These are phyloP conservation scores for Oryza australiensis DNA, from an alignment of 176 grass and related monocot species.

Conservation along the genomic window DNA sequence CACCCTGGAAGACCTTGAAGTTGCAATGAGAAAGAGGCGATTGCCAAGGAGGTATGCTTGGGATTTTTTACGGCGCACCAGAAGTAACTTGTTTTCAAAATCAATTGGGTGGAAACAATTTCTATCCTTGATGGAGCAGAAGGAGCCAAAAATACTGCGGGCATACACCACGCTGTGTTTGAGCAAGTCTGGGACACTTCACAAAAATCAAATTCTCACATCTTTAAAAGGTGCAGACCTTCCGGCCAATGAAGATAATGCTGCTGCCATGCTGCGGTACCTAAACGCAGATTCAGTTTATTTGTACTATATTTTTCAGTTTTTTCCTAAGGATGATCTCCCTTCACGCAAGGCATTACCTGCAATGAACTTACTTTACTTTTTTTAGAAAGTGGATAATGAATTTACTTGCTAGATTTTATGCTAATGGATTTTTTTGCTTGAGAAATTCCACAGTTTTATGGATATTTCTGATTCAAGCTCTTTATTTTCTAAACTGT, in stretches of 20 bases:
- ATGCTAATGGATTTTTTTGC: neutral
- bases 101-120: constrained; percentile 98
- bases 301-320: neutral
- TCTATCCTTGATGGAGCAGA: constrained; percentile 97
- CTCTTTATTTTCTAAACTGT: constrained; percentile 14
- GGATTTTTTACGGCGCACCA: constrained; percentile 72
- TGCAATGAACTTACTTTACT: neutral
- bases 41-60: constrained; percentile 81
- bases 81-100: constrained; percentile 89
- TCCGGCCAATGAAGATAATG: constrained; percentile 91
- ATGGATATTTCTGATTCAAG: constrained; percentile 23
- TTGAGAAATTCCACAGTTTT: neutral
- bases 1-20: constrained; percentile 91
- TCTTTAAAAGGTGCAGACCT: constrained; percentile 83
- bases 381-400: too few relatives aligned
- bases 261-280: constrained; percentile 85
- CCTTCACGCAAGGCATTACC: neutral
- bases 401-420: neutral
- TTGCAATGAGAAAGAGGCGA: constrained; percentile 87
- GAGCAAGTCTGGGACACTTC: constrained; percentile 95
- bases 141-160: constrained; percentile 86
- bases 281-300: constrained; percentile 60
- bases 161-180: constrained; percentile 92
- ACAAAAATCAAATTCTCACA: constrained; percentile 89
- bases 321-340: neutral